phyloP scores from a whole-genome alignment of 2,329 filamentous ascomycete species.

The Cyphellophora attinorum region DNA sequence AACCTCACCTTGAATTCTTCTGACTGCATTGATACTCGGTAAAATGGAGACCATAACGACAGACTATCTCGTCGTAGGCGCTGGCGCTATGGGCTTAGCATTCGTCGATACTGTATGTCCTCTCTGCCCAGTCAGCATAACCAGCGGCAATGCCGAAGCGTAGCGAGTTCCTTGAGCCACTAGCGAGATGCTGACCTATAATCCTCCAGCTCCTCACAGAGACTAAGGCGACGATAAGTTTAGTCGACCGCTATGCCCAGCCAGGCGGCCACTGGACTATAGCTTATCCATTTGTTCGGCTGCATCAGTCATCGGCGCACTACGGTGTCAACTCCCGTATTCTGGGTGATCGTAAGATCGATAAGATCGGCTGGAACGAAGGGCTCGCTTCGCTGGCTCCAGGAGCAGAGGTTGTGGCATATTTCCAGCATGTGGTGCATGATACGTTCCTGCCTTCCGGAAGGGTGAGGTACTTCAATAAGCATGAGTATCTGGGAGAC shows the following conservation, averaged over 20 bases:
- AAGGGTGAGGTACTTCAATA: constrained; percentile 4
- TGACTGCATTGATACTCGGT: no score
- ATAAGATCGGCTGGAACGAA: constrained; percentile 6
- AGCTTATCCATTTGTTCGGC: constrained; percentile 5
- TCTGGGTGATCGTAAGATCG: constrained; percentile 3
- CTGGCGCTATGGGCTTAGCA: constrained; percentile 5
- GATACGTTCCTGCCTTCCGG: constrained; percentile 4
- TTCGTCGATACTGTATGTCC: constrained; percentile 7
- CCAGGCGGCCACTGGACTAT: constrained; percentile 7
- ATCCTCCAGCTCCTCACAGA: constrained; percentile 4
- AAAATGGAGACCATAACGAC: constrained; percentile 2
- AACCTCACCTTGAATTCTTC: no score
- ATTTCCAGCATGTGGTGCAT: constrained; percentile 4
- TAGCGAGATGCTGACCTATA: no score
- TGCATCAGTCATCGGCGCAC: constrained; percentile 3
- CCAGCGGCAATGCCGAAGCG: no score
- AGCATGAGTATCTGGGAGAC: constrained; percentile 3
- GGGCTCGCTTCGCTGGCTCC: constrained; percentile 2
- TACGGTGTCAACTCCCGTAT: constrained; percentile 5
- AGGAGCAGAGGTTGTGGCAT: constrained; percentile 4
- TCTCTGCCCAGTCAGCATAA: no score
- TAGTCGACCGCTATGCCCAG: constrained; percentile 6
- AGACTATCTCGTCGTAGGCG: constrained; percentile 6
- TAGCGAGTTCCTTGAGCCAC: no score
- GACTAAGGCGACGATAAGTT: constrained; percentile 2